Evolutionary conservation across 805 yeast species (phyloP).

Genomic region (Wickerhamomyces bovis): DNA sequence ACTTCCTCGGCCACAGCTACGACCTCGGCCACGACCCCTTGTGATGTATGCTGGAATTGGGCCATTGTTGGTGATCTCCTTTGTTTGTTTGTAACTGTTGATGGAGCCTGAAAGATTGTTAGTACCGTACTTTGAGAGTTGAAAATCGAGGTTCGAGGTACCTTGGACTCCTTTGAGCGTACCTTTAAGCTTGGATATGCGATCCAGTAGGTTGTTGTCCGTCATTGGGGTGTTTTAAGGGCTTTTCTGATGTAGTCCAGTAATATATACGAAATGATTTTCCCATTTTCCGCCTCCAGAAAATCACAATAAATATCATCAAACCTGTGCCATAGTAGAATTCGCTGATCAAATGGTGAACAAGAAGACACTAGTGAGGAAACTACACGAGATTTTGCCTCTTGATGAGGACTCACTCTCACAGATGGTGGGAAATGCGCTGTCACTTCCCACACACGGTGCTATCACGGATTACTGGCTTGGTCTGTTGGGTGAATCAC

Average conservation of each 20-base stretch:
- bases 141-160: neutral
- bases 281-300: neutral
- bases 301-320: neutral
- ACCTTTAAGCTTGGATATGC: slow-evolving; percentile 19
- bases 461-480: slow-evolving; percentile 47
- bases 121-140: neutral
- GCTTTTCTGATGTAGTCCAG: neutral
- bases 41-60: slow-evolving; percentile 2
- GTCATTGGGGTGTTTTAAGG: neutral
- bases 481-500: slow-evolving; percentile 52
- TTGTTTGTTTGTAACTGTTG: slow-evolving; percentile 10
- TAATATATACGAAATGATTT: neutral
- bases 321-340: neutral
- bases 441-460: slow-evolving; percentile 38
- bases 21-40: slow-evolving; percentile 11
- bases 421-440: slow-evolving; percentile 51
- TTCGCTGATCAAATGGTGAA: neutral
- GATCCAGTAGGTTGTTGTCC: slow-evolving; percentile 8
- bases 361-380: slow-evolving; percentile 6
- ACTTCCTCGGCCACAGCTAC: slow-evolving; percentile 14
- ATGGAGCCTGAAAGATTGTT: slow-evolving; percentile 12
- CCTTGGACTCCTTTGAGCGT: neutral
- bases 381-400: slow-evolving; percentile 38
- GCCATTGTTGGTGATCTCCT: slow-evolving; percentile 3
- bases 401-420: slow-evolving; percentile 49